phyloP scores from a whole-genome alignment of 371 early-diverging fungal genomes.

The Mortierella sp. region DNA sequence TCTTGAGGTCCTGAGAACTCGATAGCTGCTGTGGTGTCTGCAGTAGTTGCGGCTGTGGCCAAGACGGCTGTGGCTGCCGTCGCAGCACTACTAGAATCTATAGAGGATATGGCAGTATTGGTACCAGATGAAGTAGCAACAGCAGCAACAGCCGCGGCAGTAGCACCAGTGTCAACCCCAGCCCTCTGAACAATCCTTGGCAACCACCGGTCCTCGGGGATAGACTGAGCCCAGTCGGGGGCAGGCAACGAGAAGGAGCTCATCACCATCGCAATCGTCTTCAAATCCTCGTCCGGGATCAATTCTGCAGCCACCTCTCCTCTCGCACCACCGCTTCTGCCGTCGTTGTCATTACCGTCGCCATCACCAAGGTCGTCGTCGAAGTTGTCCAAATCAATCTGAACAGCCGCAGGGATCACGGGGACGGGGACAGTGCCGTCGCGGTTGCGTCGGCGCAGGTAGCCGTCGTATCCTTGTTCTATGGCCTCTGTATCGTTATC shows the following conservation, averaged over 20 bases:
- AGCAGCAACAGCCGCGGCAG: background rate
- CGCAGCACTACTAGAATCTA: no score
- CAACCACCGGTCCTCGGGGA: constrained; percentile 49
- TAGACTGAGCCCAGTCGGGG: constrained; percentile 50
- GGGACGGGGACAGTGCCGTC: constrained; percentile 42
- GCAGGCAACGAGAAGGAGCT: constrained; percentile 45
- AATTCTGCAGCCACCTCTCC: constrained; percentile 17
- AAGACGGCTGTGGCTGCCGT: no score
- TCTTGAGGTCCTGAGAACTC: background rate
- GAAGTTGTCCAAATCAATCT: constrained; percentile 26
- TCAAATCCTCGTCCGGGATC: constrained; percentile 49
- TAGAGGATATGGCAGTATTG: background rate
- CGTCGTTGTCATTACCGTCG: background rate
- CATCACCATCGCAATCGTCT: constrained; percentile 50
- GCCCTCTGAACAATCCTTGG: constrained; percentile 45
- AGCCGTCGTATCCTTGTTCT: constrained; percentile 48
- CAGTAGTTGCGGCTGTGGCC: background rate
- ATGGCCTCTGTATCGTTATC: constrained; percentile 22
- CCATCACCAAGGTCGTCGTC: background rate
- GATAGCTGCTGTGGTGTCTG: background rate
- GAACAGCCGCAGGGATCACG: constrained; percentile 32
- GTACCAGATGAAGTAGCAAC: background rate
- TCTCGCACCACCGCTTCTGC: background rate
- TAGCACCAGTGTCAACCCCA: background rate
- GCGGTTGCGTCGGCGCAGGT: constrained; percentile 19